A percentile compares a stretch with the other conserved stretches of the same genome.
These are phyloP conservation scores for Mycena capillaripes DNA, from an alignment of 768 basidiomycete genomes.

Conservation along the genomic window DNA sequence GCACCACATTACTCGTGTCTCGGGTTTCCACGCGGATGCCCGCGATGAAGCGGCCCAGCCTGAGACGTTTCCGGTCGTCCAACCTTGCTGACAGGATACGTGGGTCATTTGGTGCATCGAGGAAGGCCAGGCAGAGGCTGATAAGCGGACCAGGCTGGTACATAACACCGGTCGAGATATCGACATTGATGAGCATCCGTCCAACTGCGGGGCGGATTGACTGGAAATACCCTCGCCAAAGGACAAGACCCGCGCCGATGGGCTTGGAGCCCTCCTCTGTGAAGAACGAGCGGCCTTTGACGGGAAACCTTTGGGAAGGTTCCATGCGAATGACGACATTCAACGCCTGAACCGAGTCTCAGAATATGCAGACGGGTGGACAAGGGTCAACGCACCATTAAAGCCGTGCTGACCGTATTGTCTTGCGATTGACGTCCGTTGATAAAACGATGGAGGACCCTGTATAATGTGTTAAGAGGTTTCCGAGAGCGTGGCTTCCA, in stretches of 20 bases:
- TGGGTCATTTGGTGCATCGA: conserved; percentile 55
- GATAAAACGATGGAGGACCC: conserved; percentile 75
- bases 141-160: conserved; percentile 75
- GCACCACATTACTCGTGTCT: conserved; percentile 40
- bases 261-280: conserved; percentile 64
- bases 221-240: conserved; percentile 89
- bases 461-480: conserved; percentile 42
- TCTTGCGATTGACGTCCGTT: conserved; percentile 76
- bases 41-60: conserved; percentile 53
- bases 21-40: conserved; percentile 50
- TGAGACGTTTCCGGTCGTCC: conserved; percentile 64
- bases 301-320: conserved; percentile 76
- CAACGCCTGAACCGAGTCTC: conserved; percentile 60
- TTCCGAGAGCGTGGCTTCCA: background rate
- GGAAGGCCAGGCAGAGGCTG: conserved; percentile 68
- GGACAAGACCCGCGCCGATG: conserved; percentile 73
- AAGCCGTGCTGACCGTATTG: conserved; percentile 72
- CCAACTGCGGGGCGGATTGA: conserved; percentile 78
- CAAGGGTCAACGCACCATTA: conserved; percentile 61
- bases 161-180: conserved; percentile 84
- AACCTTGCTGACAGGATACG: conserved; percentile 55
- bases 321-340: conserved; percentile 86
- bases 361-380: background rate
- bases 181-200: conserved; percentile 78
- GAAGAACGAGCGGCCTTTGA: conserved; percentile 84